Base-by-base conservation (phyloP, 2,329 filamentous ascomycete species). In the Fonsecaea multimorphosa region DNA sequence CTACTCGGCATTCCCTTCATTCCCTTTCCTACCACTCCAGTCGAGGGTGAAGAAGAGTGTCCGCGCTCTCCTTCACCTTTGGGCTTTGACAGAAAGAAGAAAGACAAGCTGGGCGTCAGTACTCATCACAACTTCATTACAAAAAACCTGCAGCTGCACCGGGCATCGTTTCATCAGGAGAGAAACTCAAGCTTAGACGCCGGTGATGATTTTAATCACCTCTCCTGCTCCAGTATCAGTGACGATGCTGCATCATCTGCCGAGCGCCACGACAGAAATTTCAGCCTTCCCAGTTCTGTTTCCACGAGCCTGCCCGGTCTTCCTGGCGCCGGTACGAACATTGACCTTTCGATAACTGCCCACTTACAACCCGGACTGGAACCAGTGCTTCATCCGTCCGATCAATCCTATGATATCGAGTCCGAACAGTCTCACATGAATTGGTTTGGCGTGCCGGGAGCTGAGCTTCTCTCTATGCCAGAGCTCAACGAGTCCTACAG, bases 381-480 rank as follows among this genome's bases (percentile, higher is more conserved):
- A 49, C 24, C 44, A 19, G 24, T 49, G 9, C 44, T 49, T 49
- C 44, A 49, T 19, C 44, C 44, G 44, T 49, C 24, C 7, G 44
- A 49, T 49, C 44, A 49, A 49, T 49, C 44, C 44, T 19, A 49
- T 19, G 44, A 49, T 19, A 49, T 49, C 44, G 44, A 49, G 44
- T 19, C 44, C 44, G 44, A 49, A 34, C 32, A 34, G 32, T 34
- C 32, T 34, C 32, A 34, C 32, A 34, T 34, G 32, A 34, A 34
- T 34, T 34, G 32, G 32, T 34, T 34, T 12, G 11, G 32, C 32
- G 32, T 34, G 32, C 32, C 32, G 32, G 11, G 32, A 34, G 32
- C 32, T 12, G 32, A 34, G 11, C 32, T 9, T 34, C 32, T 34
- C 32, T 34, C 32, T 34, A 12, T 34, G 32, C 32, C 32, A 3